These are phyloP conservation scores for Colletotrichum coccodes DNA, from an alignment of 2,329 filamentous ascomycete genomes.

Conservation along the genomic window DNA sequence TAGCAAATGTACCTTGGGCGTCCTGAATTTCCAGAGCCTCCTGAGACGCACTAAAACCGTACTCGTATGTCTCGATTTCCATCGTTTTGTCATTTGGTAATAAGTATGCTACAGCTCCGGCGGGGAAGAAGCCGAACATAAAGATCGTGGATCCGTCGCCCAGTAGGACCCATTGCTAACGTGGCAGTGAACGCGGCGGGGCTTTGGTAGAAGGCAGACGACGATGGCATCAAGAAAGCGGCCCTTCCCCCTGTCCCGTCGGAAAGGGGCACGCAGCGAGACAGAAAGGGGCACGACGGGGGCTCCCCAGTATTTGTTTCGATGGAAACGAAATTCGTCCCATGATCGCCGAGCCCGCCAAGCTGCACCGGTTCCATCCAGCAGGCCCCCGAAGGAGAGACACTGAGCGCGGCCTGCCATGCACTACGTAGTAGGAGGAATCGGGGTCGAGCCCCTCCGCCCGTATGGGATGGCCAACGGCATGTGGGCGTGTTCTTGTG, in stretches of 20 bases:
- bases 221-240: background rate
- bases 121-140: background rate
- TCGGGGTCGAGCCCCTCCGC: background rate
- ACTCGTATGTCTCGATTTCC: background rate
- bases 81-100: background rate
- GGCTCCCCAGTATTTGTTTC: slow-evolving; percentile 28
- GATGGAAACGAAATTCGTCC: slow-evolving; percentile 25
- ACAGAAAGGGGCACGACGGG: background rate
- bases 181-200: slow-evolving; percentile 22
- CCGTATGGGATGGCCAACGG: background rate
- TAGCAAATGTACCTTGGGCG: background rate
- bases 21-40: background rate
- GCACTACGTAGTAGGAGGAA: background rate
- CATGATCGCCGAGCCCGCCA: slow-evolving; percentile 21
- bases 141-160: background rate
- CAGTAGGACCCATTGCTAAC: slow-evolving; percentile 1
- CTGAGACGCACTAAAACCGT: slow-evolving; percentile 2
- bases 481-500: slow-evolving; percentile 13
- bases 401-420: background rate
- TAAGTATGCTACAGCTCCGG: background rate
- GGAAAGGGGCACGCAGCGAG: slow-evolving; percentile 1
- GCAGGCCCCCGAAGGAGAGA: background rate
- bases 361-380: slow-evolving; percentile 5
- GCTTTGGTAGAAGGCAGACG: background rate
- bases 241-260: background rate